Evolutionary conservation across 768 basidiomycete species (phyloP).

Genomic region (Pleurotus giganteus): DNA sequence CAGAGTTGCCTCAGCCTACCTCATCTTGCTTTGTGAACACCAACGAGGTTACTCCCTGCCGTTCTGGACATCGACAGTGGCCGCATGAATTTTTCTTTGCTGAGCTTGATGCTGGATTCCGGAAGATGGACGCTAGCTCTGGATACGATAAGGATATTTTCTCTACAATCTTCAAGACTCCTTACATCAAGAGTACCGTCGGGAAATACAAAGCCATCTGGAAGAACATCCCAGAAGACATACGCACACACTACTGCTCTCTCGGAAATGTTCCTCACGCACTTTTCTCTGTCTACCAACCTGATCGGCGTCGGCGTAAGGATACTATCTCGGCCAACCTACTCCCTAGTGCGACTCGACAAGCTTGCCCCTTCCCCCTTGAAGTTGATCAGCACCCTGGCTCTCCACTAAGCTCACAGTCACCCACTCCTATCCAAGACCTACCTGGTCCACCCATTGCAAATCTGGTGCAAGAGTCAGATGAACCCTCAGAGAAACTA

Average conservation of each 20-base stretch:
- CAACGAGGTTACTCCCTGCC: no score
- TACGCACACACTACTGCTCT: neutral
- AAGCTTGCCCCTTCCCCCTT: neutral
- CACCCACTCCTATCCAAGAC: neutral
- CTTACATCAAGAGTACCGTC: neutral
- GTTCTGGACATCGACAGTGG: no score
- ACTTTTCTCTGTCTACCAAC: neutral
- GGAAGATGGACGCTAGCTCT: neutral
- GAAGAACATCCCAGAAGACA: neutral
- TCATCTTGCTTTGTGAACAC: no score
- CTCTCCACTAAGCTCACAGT: neutral
- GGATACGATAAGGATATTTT: neutral
- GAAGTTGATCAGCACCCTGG: neutral
- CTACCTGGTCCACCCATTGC: neutral
- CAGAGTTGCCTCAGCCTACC: no score
- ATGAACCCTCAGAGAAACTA: neutral
- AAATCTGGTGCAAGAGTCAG: neutral
- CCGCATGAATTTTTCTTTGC: neutral
- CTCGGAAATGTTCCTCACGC: neutral
- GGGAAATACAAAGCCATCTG: conserved; percentile 1
- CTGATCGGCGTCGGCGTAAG: no score
- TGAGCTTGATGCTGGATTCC: neutral
- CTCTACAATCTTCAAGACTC: neutral
- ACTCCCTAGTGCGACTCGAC: neutral
- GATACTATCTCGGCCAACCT: neutral